phyloP scores from a whole-genome alignment of 495 filamentous ascomycete genomes.

The Staphylotrichum longicolle region DNA sequence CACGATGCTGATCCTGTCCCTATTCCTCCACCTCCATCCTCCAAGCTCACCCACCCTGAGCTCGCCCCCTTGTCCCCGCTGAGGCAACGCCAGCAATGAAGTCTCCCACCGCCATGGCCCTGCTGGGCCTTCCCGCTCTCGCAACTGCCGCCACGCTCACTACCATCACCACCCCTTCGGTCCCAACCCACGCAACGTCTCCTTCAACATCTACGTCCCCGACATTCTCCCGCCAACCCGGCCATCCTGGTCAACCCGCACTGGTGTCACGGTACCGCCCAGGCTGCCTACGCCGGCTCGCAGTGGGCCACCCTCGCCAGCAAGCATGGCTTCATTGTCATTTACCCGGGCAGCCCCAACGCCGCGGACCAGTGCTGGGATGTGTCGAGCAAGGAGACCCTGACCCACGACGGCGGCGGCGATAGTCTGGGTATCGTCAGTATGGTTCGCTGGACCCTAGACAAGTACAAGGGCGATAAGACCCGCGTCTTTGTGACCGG shows the following conservation, averaged over 20 bases:
- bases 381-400: conserved; percentile 42
- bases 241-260: conserved; percentile 58
- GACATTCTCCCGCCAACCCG: conserved; percentile 48
- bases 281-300: conserved; percentile 33
- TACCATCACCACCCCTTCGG: conserved; percentile 42
- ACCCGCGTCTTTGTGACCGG: conserved; percentile 52
- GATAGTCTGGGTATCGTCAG: conserved; percentile 55
- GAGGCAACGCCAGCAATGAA: neutral
- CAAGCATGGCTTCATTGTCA: conserved; percentile 54
- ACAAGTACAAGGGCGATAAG: conserved; percentile 49
- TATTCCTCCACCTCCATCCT: too few species aligned
- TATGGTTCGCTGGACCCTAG: conserved; percentile 54
- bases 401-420: conserved; percentile 53
- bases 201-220: conserved; percentile 57
- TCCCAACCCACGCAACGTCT: conserved; percentile 50
- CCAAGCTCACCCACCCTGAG: neutral
- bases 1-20: too few species aligned
- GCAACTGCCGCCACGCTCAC: conserved; percentile 30
- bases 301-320: conserved; percentile 45
- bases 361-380: conserved; percentile 57
- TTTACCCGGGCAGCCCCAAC: conserved; percentile 53
- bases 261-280: conserved; percentile 47
- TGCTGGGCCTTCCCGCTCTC: conserved; percentile 13
- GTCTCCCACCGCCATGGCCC: neutral
- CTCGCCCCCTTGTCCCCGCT: neutral